Base-by-base conservation (phyloP, 106 monocot species). In the Dendrobium nobile region DNA sequence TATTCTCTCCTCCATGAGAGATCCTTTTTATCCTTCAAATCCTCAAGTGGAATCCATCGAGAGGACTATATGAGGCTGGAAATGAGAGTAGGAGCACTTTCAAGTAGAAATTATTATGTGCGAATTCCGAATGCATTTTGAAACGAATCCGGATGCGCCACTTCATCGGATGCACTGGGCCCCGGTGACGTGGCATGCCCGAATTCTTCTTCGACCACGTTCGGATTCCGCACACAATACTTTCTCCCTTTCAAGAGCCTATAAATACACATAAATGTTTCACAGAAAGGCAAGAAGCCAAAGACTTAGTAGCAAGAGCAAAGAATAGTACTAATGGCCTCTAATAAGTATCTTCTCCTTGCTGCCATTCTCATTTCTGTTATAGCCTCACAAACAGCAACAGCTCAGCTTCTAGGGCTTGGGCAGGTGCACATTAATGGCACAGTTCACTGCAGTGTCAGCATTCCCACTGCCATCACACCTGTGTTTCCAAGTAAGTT, bases 401-500 rank as follows among this genome's bases (percentile, higher is more conserved):
- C 75, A 75, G 87, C 83, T 55, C 83, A 85, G 40, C 80, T 87
- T 37, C 82, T 82, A 24, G 88, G 88, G 10, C 75, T 83, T 20
- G 77, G 82, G 11, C 7, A 47, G 70, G 72, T 85, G 24, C 55
- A 42, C 77, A 83, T 90, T 75, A 81, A 64, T 64, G 87, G 90
- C 81, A 83, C 82, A 2, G 85, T 90, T 33, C 55, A 44, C 51
- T 90, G 90, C 87, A 78, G 78, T 80, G 20, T 13, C 2, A 80
- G 79, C 70, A 7, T 56, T 1, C 67, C 56, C 22, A 51, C 83
- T 40, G 74, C 59, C 45, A 77, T 40, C 26, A 76, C 85, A 5
- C 68, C 81, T 8, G 80, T 51, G 0, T 90, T 90, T 74, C 85
- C 85, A 28, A 90, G 90, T 90, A 85, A 67, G 45, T 31, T 28